phyloP scores from a whole-genome alignment of 768 basidiomycete species.

The Gymnopilus dilepis region DNA sequence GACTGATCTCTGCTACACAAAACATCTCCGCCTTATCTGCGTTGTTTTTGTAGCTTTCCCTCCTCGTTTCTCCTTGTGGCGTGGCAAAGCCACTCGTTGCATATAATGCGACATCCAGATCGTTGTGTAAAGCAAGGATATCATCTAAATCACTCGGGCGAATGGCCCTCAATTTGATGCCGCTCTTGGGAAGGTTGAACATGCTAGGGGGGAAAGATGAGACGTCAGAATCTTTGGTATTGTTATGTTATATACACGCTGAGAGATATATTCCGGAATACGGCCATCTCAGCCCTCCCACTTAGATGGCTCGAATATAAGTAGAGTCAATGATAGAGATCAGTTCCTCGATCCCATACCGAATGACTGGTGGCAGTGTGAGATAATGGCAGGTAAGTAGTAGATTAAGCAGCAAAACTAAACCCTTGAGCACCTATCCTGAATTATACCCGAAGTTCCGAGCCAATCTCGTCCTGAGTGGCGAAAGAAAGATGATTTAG shows the following conservation, averaged over 20 bases:
- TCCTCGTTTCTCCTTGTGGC: slow-evolving; percentile 4
- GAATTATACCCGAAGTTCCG: neutral
- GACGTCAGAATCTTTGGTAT: too few relatives aligned
- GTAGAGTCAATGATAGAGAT: too few relatives aligned
- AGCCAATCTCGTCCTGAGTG: neutral
- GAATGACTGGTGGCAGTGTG: too few relatives aligned
- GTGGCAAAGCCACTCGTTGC: neutral
- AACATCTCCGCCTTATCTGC: slow-evolving; percentile 8
- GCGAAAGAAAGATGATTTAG: neutral
- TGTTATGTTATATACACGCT: too few relatives aligned
- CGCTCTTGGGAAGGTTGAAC: slow-evolving; percentile 3
- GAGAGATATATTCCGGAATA: too few relatives aligned
- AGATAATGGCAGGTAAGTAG: too few relatives aligned
- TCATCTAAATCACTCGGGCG: slow-evolving; percentile 2
- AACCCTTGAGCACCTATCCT: too few relatives aligned
- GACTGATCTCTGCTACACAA: slow-evolving; percentile 5
- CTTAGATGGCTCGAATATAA: too few relatives aligned
- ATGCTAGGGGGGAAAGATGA: too few relatives aligned
- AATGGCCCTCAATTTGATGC: slow-evolving; percentile 4
- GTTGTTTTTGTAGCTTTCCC: slow-evolving; percentile 2
- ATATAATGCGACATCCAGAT: neutral
- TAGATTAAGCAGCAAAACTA: too few relatives aligned
- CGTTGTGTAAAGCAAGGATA: neutral
- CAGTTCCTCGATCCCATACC: too few relatives aligned
- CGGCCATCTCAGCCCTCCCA: too few relatives aligned